Conservation (phyloP, 2,329 filamentous ascomycete genomes). For the Claviceps capensis region DNA sequence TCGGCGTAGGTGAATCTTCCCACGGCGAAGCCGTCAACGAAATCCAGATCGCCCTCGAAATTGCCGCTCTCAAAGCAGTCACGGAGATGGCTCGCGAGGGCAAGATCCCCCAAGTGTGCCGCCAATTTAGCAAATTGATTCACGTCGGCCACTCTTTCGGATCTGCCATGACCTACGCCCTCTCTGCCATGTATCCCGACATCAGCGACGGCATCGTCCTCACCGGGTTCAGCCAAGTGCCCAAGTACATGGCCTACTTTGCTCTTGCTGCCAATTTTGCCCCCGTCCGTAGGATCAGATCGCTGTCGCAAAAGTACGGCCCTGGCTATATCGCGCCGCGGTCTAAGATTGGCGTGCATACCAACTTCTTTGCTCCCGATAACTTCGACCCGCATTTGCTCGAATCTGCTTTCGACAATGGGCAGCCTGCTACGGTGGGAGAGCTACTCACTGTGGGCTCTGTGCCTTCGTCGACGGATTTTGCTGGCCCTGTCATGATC, state of each 20-base stretch:
- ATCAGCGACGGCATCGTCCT: conserved; percentile 44
- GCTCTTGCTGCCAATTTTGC: conserved; percentile 32
- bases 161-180: conserved; percentile 40
- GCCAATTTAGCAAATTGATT: conserved; percentile 29
- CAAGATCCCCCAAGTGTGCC: conserved; percentile 26
- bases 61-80: conserved; percentile 41
- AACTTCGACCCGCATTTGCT: conserved; percentile 42
- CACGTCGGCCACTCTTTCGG: conserved; percentile 55
- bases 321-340: conserved; percentile 39
- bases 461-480: conserved; percentile 21
- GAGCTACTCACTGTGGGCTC: conserved; percentile 43
- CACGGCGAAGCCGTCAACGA: conserved; percentile 45
- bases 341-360: conserved; percentile 34
- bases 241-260: conserved; percentile 29
- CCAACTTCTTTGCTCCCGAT: conserved; percentile 36
- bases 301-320: conserved; percentile 20
- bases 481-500: conserved; percentile 41
- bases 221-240: conserved; percentile 43
- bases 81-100: conserved; percentile 35
- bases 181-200: conserved; percentile 37
- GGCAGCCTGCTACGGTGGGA: conserved; percentile 43
- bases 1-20: conserved; percentile 44
- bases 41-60: conserved; percentile 43
- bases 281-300: conserved; percentile 21
- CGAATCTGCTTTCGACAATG: conserved; percentile 27